Percentiles rank a stretch among this genome's conserved stretches.
Conservation (phyloP, 441 rosid species). For the Corymbia calophylla region DNA sequence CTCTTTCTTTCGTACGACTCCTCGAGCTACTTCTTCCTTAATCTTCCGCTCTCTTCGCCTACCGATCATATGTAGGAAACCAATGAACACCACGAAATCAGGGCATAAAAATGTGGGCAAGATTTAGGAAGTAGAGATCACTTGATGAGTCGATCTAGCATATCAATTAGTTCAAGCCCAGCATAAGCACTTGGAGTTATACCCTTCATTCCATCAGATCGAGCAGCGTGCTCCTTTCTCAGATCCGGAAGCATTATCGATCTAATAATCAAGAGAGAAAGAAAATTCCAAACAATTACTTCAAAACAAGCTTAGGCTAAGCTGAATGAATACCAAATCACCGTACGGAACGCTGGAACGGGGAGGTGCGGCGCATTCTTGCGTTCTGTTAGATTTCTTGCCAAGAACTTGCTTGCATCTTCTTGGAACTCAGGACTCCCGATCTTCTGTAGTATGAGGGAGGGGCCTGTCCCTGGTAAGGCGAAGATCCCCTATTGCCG, state of each 20-base stretch:
- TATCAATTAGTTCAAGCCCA: constrained; percentile 29
- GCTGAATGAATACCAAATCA: too few relatives aligned
- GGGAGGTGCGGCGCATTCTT: too few relatives aligned
- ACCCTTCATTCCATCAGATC: constrained; percentile 43
- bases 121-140: not conserved
- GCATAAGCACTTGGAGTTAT: constrained; percentile 31
- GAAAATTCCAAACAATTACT: not conserved
- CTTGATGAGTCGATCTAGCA: constrained; percentile 50
- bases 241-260: constrained; percentile 26
- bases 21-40: constrained; percentile 44
- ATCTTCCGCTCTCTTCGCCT: constrained; percentile 49
- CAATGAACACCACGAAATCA: not conserved
- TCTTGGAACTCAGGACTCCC: too few relatives aligned
- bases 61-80: not conserved
- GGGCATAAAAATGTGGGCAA: not conserved
- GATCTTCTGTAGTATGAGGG: too few relatives aligned
- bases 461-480: too few relatives aligned
- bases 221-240: constrained; percentile 53
- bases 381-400: too few relatives aligned
- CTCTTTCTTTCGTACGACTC: constrained; percentile 72
- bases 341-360: too few relatives aligned
- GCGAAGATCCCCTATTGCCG: too few relatives aligned
- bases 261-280: not conserved
- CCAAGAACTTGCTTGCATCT: too few relatives aligned
- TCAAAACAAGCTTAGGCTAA: not conserved